phyloP scores from a whole-genome alignment of 768 basidiomycete genomes.

The Boletales sp. region DNA sequence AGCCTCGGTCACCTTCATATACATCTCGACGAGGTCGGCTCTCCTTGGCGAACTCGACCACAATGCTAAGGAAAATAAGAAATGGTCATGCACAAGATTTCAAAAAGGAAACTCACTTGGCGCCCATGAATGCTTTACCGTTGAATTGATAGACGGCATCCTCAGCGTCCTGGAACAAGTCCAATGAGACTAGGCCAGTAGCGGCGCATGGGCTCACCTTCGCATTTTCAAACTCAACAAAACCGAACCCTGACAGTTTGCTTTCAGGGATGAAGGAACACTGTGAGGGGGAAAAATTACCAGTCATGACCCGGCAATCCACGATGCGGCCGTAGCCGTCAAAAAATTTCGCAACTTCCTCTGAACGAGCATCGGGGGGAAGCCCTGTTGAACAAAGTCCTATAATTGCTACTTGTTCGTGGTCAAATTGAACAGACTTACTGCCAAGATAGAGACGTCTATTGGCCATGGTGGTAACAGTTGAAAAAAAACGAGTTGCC shows the following conservation, averaged over 20 bases:
- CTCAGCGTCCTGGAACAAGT: slow-evolving; percentile 75
- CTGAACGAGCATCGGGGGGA: slow-evolving; percentile 77
- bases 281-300: slow-evolving; percentile 40
- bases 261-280: slow-evolving; percentile 12
- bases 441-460: slow-evolving; percentile 85
- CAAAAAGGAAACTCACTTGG: slow-evolving; percentile 40
- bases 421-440: slow-evolving; percentile 34
- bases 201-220: slow-evolving; percentile 42
- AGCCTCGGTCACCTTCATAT: slow-evolving; percentile 55
- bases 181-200: slow-evolving; percentile 8
- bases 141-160: slow-evolving; percentile 87
- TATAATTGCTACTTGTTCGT: slow-evolving; percentile 5
- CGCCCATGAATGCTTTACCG: slow-evolving; percentile 86
- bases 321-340: slow-evolving; percentile 85
- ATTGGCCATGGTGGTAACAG: slow-evolving; percentile 53
- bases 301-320: slow-evolving; percentile 94
- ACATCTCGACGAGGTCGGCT: slow-evolving; percentile 78
- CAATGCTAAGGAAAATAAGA: slow-evolving; percentile 54
- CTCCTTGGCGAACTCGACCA: slow-evolving; percentile 96
- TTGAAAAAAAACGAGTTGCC: slow-evolving; percentile 28
- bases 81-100: not conserved
- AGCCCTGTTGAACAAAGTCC: slow-evolving; percentile 47
- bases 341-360: slow-evolving; percentile 86
- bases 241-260: slow-evolving; percentile 73
- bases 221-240: slow-evolving; percentile 90